phyloP scores from a whole-genome alignment of 805 yeast species.

The Candida ipomoeae region DNA sequence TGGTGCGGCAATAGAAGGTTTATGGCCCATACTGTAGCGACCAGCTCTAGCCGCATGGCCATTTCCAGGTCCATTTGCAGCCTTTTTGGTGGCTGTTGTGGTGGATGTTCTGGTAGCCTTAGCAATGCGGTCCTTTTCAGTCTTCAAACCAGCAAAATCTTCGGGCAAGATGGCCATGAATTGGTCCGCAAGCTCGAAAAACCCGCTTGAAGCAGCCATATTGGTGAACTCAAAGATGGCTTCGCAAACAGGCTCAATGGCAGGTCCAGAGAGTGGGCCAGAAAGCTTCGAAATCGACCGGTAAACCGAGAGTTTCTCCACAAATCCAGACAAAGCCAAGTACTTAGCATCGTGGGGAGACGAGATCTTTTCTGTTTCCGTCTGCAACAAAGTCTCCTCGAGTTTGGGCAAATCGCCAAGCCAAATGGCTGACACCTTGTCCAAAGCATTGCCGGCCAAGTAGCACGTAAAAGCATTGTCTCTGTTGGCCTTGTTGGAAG shows the following conservation, averaged over 20 bases:
- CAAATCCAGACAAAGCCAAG: constrained; percentile 73
- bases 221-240: constrained; percentile 80
- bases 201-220: constrained; percentile 75
- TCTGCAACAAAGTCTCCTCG: constrained; percentile 42
- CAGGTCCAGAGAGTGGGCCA: constrained; percentile 37
- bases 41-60: background rate
- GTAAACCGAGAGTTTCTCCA: constrained; percentile 78
- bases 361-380: constrained; percentile 37
- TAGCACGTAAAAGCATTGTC: constrained; percentile 74
- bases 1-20: background rate
- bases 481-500: constrained; percentile 39
- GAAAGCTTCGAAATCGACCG: constrained; percentile 44
- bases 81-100: background rate
- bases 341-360: constrained; percentile 82
- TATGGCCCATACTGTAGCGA: background rate
- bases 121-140: constrained; percentile 74
- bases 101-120: constrained; percentile 51
- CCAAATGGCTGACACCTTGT: constrained; percentile 80
- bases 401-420: constrained; percentile 55
- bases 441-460: constrained; percentile 76
- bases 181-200: constrained; percentile 73
- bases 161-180: constrained; percentile 70
- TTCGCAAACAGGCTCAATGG: constrained; percentile 48
- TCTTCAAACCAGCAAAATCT: constrained; percentile 61
- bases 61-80: background rate